Conservation (phyloP, 169 alveolate genomes). For the Nephromyces sp. region DNA sequence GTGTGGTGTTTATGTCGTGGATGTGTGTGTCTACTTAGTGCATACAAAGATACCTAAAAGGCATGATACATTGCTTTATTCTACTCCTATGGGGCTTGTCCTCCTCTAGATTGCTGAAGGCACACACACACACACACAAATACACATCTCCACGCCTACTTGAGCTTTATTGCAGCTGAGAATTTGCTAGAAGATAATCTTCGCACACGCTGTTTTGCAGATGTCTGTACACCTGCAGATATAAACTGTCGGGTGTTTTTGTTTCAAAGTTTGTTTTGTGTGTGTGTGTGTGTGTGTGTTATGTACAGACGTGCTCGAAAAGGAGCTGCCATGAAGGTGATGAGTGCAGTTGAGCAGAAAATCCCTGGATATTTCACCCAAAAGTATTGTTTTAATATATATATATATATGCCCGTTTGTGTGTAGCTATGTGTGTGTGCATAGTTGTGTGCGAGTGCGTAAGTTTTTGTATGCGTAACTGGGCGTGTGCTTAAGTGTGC, state of each 20-base stretch:
- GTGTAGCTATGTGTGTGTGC: too few species aligned
- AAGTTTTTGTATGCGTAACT: too few species aligned
- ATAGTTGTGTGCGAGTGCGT: too few species aligned
- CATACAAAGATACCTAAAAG: too few species aligned
- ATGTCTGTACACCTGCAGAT: neutral
- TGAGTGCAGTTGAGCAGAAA: conserved; percentile 40
- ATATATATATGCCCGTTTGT: too few species aligned
- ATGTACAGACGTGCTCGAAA: conserved; percentile 25
- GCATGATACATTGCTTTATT: too few species aligned
- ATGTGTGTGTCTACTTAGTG: too few species aligned
- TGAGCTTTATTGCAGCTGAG: neutral
- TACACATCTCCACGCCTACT: neutral
- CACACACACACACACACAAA: neutral
- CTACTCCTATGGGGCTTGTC: neutral
- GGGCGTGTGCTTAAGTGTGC: too few species aligned
- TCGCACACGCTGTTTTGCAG: neutral
- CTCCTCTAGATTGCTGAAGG: neutral
- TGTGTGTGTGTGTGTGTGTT: neutral
- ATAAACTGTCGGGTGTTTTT: neutral
- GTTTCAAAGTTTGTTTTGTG: neutral
- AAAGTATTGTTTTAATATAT: too few species aligned
- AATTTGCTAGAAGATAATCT: neutral
- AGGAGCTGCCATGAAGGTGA: conserved; percentile 27
- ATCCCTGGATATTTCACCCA: conserved; percentile 36
- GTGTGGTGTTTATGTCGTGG: too few species aligned